phyloP scores from a whole-genome alignment of 352 stramenopile genomes.

The Aphanomyces euteiches region DNA sequence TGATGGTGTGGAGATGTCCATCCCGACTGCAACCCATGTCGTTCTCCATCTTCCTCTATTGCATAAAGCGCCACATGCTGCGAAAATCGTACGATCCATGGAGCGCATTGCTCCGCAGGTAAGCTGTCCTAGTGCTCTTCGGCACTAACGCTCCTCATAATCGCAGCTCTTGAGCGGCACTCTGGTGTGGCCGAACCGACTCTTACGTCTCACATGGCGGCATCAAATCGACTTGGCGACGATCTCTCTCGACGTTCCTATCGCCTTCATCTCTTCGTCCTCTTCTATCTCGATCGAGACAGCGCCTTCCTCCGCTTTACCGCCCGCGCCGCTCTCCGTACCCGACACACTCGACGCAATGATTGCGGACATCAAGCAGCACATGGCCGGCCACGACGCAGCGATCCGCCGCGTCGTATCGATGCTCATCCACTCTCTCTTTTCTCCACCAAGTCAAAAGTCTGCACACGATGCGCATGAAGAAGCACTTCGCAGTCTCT shows the following conservation, averaged over 20 bases:
- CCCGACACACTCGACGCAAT: not conserved
- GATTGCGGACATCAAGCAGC: not conserved
- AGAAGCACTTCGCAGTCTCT: not conserved
- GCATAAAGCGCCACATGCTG: not conserved
- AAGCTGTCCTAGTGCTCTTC: not conserved
- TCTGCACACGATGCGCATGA: no score
- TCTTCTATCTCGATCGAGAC: not conserved
- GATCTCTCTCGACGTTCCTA: slow-evolving; percentile 29
- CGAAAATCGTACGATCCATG: slow-evolving; percentile 39
- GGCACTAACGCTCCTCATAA: not conserved
- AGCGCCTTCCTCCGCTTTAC: not conserved
- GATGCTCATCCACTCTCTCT: not conserved
- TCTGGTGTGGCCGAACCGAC: slow-evolving; percentile 43
- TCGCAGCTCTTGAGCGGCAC: slow-evolving; percentile 41
- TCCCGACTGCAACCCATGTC: not conserved
- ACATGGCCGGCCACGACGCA: slow-evolving; percentile 2
- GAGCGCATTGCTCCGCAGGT: slow-evolving; percentile 38
- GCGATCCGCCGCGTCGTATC: slow-evolving; percentile 5
- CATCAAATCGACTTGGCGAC: slow-evolving; percentile 43
- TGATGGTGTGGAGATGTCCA: not conserved
- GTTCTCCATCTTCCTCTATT: not conserved
- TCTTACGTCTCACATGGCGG: slow-evolving; percentile 45
- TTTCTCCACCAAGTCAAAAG: not conserved
- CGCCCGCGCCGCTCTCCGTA: not conserved
- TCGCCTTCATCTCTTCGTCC: not conserved